These are phyloP conservation scores for Phytopythium boreale DNA, from an alignment of 352 stramenopile genomes.

Conservation along the genomic window DNA sequence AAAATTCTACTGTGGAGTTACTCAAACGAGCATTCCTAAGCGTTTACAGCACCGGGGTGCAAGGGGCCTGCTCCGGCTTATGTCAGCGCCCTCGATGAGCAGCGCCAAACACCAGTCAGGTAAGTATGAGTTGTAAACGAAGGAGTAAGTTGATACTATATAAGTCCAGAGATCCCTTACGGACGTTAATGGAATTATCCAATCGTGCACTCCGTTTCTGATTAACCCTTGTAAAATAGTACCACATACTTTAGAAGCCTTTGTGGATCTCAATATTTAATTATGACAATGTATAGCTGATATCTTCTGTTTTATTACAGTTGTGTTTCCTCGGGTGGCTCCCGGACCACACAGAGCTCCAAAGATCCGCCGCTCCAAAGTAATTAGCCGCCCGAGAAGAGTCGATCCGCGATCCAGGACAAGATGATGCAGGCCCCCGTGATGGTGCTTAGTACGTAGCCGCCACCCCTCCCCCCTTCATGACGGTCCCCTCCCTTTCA, in stretches of 20 bases:
- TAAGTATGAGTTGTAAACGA: slow-evolving; percentile 59
- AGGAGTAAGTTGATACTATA: background rate
- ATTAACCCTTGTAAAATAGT: background rate
- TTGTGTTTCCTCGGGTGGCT: slow-evolving; percentile 3
- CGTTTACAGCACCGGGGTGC: slow-evolving; percentile 86
- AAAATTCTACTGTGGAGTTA: slow-evolving; percentile 87
- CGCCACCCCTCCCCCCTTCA: background rate
- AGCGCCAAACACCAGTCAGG: slow-evolving; percentile 81
- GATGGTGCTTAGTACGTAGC: slow-evolving; percentile 93
- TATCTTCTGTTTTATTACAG: background rate
- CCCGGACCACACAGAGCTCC: background rate
- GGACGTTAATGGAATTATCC: background rate
- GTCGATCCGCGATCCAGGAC: background rate
- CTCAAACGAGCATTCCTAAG: slow-evolving; percentile 78
- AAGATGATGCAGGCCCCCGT: slow-evolving; percentile 91
- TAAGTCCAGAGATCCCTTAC: background rate
- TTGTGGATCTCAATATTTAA: too few species aligned
- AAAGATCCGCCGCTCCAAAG: slow-evolving; percentile 2
- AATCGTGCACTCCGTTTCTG: background rate
- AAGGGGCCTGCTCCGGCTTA: slow-evolving; percentile 86
- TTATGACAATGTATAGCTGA: too few species aligned
- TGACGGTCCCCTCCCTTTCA: background rate
- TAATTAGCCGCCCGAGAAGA: background rate
- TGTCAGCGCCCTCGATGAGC: slow-evolving; percentile 83
- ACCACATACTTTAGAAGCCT: too few species aligned